Percentiles rank a stretch among this genome's conserved stretches.
phyloP scores from a whole-genome alignment of 2,329 filamentous ascomycete genomes.

The Exophiala alcalophila region DNA sequence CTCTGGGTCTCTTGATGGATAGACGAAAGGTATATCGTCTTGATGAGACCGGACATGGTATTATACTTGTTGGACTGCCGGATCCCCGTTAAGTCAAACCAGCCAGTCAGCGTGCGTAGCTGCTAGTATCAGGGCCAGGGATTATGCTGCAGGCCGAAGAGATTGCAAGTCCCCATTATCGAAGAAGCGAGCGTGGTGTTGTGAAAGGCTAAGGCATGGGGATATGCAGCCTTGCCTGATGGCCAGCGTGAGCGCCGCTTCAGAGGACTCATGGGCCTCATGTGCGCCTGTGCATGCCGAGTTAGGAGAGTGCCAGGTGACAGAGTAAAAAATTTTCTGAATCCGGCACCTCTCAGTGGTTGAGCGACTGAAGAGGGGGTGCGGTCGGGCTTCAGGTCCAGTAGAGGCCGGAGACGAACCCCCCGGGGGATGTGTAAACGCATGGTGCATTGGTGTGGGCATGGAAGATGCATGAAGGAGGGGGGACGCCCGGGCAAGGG shows the following conservation, averaged over 20 bases:
- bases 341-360: conserved; percentile 13
- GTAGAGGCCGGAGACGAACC: conserved; percentile 11
- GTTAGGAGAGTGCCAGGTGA: conserved; percentile 22
- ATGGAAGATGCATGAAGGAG: conserved; percentile 14
- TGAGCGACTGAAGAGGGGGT: conserved; percentile 9
- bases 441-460: conserved; percentile 12
- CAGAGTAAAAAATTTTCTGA: conserved; percentile 23
- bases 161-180: conserved; percentile 24
- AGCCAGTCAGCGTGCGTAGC: conserved; percentile 17
- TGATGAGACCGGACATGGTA: conserved; percentile 17
- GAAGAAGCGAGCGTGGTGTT: conserved; percentile 13
- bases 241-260: conserved; percentile 8
- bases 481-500: conserved; percentile 3
- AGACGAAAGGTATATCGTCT: conserved; percentile 9
- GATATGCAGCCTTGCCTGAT: conserved; percentile 26
- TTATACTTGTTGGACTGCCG: conserved; percentile 20
- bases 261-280: too few species aligned
- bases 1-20: conserved; percentile 6
- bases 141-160: conserved; percentile 22
- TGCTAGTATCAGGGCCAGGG: conserved; percentile 16
- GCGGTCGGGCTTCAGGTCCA: conserved; percentile 13
- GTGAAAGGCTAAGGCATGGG: conserved; percentile 19
- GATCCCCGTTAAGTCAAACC: conserved; percentile 2
- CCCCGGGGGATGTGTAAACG: conserved; percentile 13
- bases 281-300: conserved; percentile 19